phyloP scores from a whole-genome alignment of 2,329 filamentous ascomycete species.

The Alternaria metachromatica region DNA sequence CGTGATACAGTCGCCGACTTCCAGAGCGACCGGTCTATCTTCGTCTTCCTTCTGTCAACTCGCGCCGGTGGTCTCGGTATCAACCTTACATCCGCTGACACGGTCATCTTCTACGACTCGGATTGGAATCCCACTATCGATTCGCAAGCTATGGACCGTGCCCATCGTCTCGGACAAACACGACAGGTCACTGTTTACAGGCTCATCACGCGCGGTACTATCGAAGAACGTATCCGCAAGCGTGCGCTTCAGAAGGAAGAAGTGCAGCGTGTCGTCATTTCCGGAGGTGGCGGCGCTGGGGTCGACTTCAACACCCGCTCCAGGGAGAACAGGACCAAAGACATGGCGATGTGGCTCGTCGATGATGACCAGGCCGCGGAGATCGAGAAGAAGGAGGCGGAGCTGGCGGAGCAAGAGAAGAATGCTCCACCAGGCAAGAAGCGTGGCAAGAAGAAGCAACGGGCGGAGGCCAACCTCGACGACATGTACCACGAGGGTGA shows the following conservation, averaged over 20 bases:
- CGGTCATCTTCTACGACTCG: slow-evolving; percentile 99
- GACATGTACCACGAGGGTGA: slow-evolving; percentile 99
- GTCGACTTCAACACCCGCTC: slow-evolving; percentile 96
- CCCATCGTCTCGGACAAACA: slow-evolving; percentile 95
- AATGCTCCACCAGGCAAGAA: slow-evolving; percentile 49
- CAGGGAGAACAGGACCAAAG: slow-evolving; percentile 91
- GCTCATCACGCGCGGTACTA: slow-evolving; percentile 93
- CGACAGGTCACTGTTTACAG: slow-evolving; percentile 96
- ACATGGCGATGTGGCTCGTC: slow-evolving; percentile 98
- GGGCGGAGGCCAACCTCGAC: slow-evolving; percentile 73
- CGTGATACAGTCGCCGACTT: slow-evolving; percentile 96
- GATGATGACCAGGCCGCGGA: slow-evolving; percentile 95
- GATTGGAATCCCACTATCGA: slow-evolving; percentile 99
- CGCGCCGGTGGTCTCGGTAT: slow-evolving; percentile 97
- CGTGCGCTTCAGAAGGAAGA: slow-evolving; percentile 97
- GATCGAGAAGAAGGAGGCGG: slow-evolving; percentile 90
- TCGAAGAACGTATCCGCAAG: slow-evolving; percentile 97
- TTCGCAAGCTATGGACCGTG: slow-evolving; percentile 98
- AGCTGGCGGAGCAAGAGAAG: slow-evolving; percentile 72
- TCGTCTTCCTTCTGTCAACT: slow-evolving; percentile 94
- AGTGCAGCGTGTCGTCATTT: slow-evolving; percentile 95
- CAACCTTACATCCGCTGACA: slow-evolving; percentile 94
- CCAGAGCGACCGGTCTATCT: slow-evolving; percentile 92
- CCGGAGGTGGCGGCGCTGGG: slow-evolving; percentile 78
- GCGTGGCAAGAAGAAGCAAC: slow-evolving; percentile 71